Conservation (phyloP, 2,329 filamentous ascomycete species). For the Botryotinia calthae region DNA sequence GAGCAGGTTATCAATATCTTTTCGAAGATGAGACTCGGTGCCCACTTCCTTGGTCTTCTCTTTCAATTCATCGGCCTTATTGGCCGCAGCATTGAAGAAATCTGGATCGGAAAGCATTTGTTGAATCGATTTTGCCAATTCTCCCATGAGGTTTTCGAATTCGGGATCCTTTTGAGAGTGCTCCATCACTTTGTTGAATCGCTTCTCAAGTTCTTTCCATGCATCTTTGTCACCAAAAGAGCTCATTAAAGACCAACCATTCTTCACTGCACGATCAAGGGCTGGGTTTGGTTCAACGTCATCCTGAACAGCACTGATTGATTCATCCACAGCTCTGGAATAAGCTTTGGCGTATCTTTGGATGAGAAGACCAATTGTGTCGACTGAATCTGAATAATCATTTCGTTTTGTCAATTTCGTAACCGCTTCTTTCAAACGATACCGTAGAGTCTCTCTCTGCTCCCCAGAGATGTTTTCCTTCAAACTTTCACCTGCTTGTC, state of each 20-base stretch:
- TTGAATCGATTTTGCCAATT: constrained; percentile 72
- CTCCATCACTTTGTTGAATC: constrained; percentile 67
- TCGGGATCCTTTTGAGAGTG: constrained; percentile 76
- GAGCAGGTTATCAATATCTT: constrained; percentile 72
- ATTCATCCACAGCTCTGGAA: constrained; percentile 67
- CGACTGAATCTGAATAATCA: constrained; percentile 86
- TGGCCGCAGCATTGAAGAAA: constrained; percentile 72
- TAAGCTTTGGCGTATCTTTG: constrained; percentile 77
- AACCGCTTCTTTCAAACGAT: constrained; percentile 75
- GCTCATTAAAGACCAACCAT: constrained; percentile 77
- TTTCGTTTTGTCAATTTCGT: constrained; percentile 68
- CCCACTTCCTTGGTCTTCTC: constrained; percentile 61
- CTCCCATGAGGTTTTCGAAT: constrained; percentile 73
- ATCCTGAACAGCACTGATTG: constrained; percentile 63
- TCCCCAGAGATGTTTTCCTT: constrained; percentile 69
- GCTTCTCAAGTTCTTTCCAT: constrained; percentile 72
- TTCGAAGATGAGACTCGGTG: constrained; percentile 63
- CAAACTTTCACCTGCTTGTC: constrained; percentile 66
- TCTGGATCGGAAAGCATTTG: constrained; percentile 80
- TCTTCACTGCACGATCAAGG: constrained; percentile 70
- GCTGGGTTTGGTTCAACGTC: constrained; percentile 72
- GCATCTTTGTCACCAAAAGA: constrained; percentile 72
- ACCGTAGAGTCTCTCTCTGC: constrained; percentile 69
- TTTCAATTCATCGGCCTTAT: constrained; percentile 51
- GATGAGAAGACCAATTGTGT: constrained; percentile 70